Conservation (phyloP, 305 asterid genomes). For the Rubia peregrina region DNA sequence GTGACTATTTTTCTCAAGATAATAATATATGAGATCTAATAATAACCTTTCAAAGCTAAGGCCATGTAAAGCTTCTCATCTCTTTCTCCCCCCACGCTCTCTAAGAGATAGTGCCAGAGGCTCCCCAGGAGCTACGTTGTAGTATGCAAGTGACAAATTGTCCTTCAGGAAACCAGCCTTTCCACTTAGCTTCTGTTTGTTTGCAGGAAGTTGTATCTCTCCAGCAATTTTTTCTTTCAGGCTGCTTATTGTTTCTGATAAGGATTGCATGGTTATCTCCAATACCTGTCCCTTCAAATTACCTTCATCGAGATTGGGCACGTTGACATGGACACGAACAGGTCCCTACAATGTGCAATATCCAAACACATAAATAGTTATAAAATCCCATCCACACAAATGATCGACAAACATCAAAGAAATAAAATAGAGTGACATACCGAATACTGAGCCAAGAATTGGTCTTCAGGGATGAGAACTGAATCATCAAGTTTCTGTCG, state of each 20-base stretch:
- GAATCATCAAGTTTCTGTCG: constrained; percentile 83
- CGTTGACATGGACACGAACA: constrained; percentile 54
- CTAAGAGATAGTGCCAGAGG: constrained; percentile 71
- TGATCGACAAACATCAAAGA: neutral
- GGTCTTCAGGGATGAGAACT: constrained; percentile 75
- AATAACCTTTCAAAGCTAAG: constrained; percentile 32
- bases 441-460: constrained; percentile 64
- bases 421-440: constrained; percentile 30
- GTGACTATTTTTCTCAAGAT: constrained; percentile 19
- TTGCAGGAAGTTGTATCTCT: constrained; percentile 87
- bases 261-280: constrained; percentile 66
- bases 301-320: constrained; percentile 87
- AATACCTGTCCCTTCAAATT: constrained; percentile 84
- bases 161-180: constrained; percentile 98
- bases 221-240: constrained; percentile 93
- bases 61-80: constrained; percentile 40
- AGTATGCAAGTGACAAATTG: constrained; percentile 87
- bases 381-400: neutral
- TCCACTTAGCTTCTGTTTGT: constrained; percentile 97
- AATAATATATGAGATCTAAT: constrained; percentile 16
- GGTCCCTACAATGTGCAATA: constrained; percentile 60
- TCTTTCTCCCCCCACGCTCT: constrained; percentile 99
- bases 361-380: neutral
- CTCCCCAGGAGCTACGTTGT: constrained; percentile 75
- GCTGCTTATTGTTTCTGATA: constrained; percentile 73